Evolutionary conservation across 208 protist species (phyloP).

Genomic region (Trypanosoma cruzi): DNA sequence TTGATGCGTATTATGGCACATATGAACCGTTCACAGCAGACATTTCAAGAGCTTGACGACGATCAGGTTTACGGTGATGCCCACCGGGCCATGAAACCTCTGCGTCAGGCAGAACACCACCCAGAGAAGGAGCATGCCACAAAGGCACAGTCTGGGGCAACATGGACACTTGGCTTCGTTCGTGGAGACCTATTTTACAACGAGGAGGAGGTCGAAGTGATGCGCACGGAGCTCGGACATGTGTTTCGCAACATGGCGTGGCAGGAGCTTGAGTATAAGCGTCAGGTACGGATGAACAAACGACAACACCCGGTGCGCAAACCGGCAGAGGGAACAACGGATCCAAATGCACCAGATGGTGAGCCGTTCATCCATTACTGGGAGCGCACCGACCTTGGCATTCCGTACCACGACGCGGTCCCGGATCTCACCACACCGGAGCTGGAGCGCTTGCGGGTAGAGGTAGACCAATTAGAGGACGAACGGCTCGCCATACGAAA

Average conservation of each 20-base stretch:
- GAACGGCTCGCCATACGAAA: slow-evolving; percentile 81
- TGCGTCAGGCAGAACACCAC: slow-evolving; percentile 66
- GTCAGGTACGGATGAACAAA: slow-evolving; percentile 88
- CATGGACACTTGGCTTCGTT: slow-evolving; percentile 87
- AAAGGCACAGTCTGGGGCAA: slow-evolving; percentile 62
- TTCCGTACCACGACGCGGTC: slow-evolving; percentile 89
- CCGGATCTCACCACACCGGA: slow-evolving; percentile 85
- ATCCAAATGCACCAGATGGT: slow-evolving; percentile 71
- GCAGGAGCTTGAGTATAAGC: slow-evolving; percentile 91
- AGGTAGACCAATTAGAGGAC: slow-evolving; percentile 85
- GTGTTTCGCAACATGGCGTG: slow-evolving; percentile 91
- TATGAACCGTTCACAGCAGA: slow-evolving; percentile 79
- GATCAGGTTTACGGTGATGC: slow-evolving; percentile 86
- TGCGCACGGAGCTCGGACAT: slow-evolving; percentile 85
- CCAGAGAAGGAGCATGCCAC: slow-evolving; percentile 68
- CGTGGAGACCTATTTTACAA: slow-evolving; percentile 92
- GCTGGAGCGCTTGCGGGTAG: slow-evolving; percentile 81
- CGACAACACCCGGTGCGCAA: slow-evolving; percentile 77
- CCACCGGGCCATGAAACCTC: slow-evolving; percentile 64
- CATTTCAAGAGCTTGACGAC: slow-evolving; percentile 87
- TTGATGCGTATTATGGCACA: slow-evolving; percentile 89
- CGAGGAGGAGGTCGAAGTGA: slow-evolving; percentile 90
- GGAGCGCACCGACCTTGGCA: slow-evolving; percentile 86
- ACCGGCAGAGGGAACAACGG: slow-evolving; percentile 74
- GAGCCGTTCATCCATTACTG: slow-evolving; percentile 88